Conservation (phyloP, 495 filamentous ascomycete species). For the Aspergillus olivimuriae region DNA sequence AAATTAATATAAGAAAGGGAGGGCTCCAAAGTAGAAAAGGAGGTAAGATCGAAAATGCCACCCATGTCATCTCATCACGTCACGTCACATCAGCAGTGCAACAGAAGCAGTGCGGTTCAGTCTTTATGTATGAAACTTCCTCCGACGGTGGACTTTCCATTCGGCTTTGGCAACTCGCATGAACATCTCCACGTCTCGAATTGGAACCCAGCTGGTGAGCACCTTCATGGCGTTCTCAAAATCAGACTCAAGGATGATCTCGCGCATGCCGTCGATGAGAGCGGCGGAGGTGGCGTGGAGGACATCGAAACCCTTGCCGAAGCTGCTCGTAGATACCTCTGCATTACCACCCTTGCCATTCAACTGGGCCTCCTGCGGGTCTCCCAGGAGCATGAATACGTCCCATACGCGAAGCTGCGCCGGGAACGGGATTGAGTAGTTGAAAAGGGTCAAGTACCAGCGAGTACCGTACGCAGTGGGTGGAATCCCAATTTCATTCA, state of each 20-base stretch:
- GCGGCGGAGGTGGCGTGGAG: slow-evolving; percentile 88
- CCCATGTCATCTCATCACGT: slow-evolving; percentile 6
- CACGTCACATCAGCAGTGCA: background rate
- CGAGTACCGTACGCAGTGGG: slow-evolving; percentile 90
- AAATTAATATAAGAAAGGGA: slow-evolving; percentile 4
- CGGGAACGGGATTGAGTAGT: slow-evolving; percentile 91
- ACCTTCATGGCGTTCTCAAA: slow-evolving; percentile 99
- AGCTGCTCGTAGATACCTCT: slow-evolving; percentile 24
- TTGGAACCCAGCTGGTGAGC: slow-evolving; percentile 90
- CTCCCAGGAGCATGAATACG: slow-evolving; percentile 95
- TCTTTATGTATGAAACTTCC: slow-evolving; percentile 22
- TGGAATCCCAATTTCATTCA: slow-evolving; percentile 73
- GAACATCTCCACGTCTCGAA: slow-evolving; percentile 89
- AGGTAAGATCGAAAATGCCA: too few relatives aligned
- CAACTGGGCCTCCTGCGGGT: slow-evolving; percentile 36
- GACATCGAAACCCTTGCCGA: slow-evolving; percentile 71
- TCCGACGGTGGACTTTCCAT: slow-evolving; percentile 69
- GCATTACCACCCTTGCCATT: background rate
- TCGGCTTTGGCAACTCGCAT: slow-evolving; percentile 92
- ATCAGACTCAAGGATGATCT: slow-evolving; percentile 86
- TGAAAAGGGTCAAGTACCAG: slow-evolving; percentile 98
- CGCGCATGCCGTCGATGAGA: slow-evolving; percentile 84
- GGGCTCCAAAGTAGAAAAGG: too few relatives aligned
- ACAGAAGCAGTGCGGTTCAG: background rate
- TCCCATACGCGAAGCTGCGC: slow-evolving; percentile 99